Evolutionary conservation across 1,284 basidiomycete species (phyloP).

Genomic region (Xerocomus nothofagi): DNA sequence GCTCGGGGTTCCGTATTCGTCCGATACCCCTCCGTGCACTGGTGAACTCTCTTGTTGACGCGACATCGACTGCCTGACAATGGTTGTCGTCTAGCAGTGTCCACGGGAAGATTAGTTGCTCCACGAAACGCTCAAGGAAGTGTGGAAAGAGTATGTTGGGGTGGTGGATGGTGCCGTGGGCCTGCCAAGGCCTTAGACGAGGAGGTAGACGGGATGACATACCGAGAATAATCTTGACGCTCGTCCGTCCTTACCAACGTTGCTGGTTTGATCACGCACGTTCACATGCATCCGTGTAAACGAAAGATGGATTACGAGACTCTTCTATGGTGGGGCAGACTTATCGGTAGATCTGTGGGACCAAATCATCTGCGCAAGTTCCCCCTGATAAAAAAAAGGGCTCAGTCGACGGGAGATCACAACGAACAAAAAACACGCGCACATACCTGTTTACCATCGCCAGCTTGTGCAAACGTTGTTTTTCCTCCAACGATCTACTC

Average conservation of each 20-base stretch:
- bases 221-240: neutral
- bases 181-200: neutral
- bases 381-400: conserved; percentile 19
- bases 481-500: conserved; percentile 50
- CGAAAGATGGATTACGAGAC: neutral
- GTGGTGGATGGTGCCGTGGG: conserved; percentile 17
- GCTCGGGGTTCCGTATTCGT: too few species aligned
- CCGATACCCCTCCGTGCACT: too few species aligned
- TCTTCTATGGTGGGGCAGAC: too few species aligned
- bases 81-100: neutral
- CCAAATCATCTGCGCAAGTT: conserved; percentile 21
- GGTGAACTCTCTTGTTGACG: too few species aligned
- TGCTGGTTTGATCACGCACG: neutral
- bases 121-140: neutral
- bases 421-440: neutral
- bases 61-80: too few species aligned
- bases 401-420: neutral
- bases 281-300: neutral
- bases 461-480: conserved; percentile 55
- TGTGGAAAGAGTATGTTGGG: conserved; percentile 21
- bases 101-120: neutral
- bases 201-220: neutral
- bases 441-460: conserved; percentile 82
- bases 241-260: neutral
- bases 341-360: neutral